A percentile compares a stretch with the other conserved stretches of the same genome.
Conservation (phyloP, 352 stramenopile genomes). For the Phytophthora cactorum region DNA sequence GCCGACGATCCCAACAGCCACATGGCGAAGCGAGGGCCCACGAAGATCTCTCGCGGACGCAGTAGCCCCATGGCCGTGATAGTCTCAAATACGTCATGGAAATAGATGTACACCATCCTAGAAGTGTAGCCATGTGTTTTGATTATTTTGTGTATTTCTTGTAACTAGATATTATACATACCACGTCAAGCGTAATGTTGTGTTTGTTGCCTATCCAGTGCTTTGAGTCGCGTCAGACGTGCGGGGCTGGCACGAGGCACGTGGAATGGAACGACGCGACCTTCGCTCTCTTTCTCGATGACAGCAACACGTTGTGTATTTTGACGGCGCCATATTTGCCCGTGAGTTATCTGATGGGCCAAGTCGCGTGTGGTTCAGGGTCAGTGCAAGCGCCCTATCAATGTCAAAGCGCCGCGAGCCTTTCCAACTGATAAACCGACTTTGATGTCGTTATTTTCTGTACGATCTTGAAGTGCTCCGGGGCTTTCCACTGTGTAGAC, state of each 20-base stretch:
- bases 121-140: slow-evolving; percentile 18
- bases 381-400: slow-evolving; percentile 1
- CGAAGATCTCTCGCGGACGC: slow-evolving; percentile 18
- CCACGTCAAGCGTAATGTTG: neutral
- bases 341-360: neutral
- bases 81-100: slow-evolving; percentile 2
- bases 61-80: slow-evolving; percentile 5
- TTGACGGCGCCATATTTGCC: neutral
- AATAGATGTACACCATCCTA: neutral
- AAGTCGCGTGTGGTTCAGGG: slow-evolving; percentile 11
- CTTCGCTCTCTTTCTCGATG: neutral
- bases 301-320: slow-evolving; percentile 9
- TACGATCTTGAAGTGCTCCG: slow-evolving; percentile 10
- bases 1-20: slow-evolving; percentile 31
- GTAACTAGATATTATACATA: slow-evolving; percentile 5
- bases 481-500: neutral
- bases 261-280: slow-evolving; percentile 23
- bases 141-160: slow-evolving; percentile 17
- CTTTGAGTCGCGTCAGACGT: slow-evolving; percentile 19
- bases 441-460: neutral
- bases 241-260: slow-evolving; percentile 6
- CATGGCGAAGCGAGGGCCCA: slow-evolving; percentile 42
- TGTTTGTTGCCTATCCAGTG: slow-evolving; percentile 19
- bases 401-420: slow-evolving; percentile 4
- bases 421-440: slow-evolving; percentile 24